Base-by-base conservation (phyloP, 176 grass and related monocot genomes). In the Alloteropsis semialata region DNA sequence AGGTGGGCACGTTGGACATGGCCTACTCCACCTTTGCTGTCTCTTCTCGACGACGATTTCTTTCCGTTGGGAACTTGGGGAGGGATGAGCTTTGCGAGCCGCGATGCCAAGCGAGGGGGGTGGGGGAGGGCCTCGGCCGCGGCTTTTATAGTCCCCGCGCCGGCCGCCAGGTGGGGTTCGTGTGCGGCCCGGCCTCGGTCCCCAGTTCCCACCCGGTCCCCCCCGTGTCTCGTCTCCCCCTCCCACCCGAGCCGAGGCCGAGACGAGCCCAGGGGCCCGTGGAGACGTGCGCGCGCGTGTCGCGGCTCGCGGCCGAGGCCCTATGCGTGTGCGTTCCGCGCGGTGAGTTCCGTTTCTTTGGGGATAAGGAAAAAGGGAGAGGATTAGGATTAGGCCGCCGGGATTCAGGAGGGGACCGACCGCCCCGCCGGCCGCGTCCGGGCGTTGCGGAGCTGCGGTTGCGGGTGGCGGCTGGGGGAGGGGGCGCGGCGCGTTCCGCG, bases 1-100 rank as follows among this genome's bases (percentile, higher is more conserved):
- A 89, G 57, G 82, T 87, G 86, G 89, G 92, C 69, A 91, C 81
- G 92, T 94, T 94, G 84, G 92, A 91, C 92, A 94, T 94, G 86
- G 65, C 65, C 72, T 76, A 34, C 49, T 75, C 55, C 50, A 54
- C 41, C 49, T 59, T n/a, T n/a, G n/a, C n/a, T 78, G 67, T 28
- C 64, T 51, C 71, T 61, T 42, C 50, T 49, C 8, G 18, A 19
- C 10, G 1, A 9, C 8, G 37, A n/a, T n/a, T n/a, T n/a, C n/a
- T n/a, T n/a, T n/a, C n/a, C n/a, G n/a, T n/a, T n/a, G n/a, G n/a
- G n/a, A n/a, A n/a, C n/a, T n/a, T n/a, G n/a, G n/a, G n/a, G n/a
- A n/a, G n/a, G n/a, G n/a, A n/a, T n/a, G n/a, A n/a, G n/a, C n/a
- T 43, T 27, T 70, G 39, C 10, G 51, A 50, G 54, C 2, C 44